Evolutionary conservation across 139 green algal genomes (phyloP), one percentile per base, ranked within the genome.

Genomic region (Chlorella sp.): DNA sequence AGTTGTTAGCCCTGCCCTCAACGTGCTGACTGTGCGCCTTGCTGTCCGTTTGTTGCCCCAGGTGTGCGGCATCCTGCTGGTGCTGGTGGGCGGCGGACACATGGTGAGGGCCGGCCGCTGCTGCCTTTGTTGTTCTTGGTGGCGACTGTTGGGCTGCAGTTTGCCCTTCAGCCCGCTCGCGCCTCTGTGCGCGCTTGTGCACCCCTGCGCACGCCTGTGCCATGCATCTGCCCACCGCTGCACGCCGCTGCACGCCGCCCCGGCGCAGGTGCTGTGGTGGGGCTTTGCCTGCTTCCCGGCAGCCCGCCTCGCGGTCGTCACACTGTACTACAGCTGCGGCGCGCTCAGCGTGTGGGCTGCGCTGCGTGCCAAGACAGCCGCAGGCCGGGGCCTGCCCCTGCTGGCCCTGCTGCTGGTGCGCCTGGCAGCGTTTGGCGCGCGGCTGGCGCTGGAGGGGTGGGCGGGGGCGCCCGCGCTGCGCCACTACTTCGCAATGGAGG

Each of bases 41-140:
- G 3, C 68, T 46, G 16, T 40, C 40, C 51, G 17, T 0, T 2
- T 40, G 28, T 40, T 0, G 22, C 32, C 76, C 54, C 81, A 93
- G 85, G 85, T 93, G 14, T 93, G 90, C 51, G 90, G 88, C 24
- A 85, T 93, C 0, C 89, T 92, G 65, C 36, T 87, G 22, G 58
- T 92, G 56, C 83, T 91, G 24, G 60, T 92, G 69, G 84, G 88
- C 24, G 87, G 84, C 9, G 84, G 80, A 1, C 73, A 87, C 34
- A 76, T 82, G 34, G 64, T 80, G 48, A 32, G 51, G n/a, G n/a
- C n/a, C n/a, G n/a, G n/a, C 51, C 24, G 51, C 51, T 60, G 51
- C 51, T 60, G 51, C 51, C 11, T 8, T 16, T 60, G 51, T 24
- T 60, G 51, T 16, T 60, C 46, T 54, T 7, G 11, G 7, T 7